A percentile compares a stretch with the other conserved stretches of the same genome.
These are phyloP conservation scores for Aspergillus ostianus DNA, from an alignment of 495 filamentous ascomycete genomes.

Conservation along the genomic window DNA sequence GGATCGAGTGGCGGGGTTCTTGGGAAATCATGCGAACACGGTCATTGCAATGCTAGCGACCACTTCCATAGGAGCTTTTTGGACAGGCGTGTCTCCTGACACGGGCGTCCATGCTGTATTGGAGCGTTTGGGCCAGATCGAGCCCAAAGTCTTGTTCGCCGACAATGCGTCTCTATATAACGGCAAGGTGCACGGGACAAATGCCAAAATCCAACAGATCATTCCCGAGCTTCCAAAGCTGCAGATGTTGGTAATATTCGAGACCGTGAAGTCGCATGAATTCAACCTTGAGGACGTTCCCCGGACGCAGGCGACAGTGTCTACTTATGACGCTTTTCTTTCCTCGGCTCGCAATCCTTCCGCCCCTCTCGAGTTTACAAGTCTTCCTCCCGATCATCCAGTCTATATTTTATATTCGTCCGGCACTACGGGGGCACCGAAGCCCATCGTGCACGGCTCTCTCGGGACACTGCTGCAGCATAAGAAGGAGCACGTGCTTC, in stretches of 20 bases:
- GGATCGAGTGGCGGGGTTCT: slow-evolving; percentile 78
- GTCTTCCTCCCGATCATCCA: slow-evolving; percentile 77
- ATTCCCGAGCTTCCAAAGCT: slow-evolving; percentile 61
- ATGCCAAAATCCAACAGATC: slow-evolving; percentile 70
- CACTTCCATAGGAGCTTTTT: slow-evolving; percentile 78
- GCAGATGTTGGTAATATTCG: slow-evolving; percentile 66
- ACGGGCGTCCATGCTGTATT: slow-evolving; percentile 78
- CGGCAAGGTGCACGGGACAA: slow-evolving; percentile 72
- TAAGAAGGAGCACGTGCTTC: slow-evolving; percentile 88
- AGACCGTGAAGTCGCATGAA: slow-evolving; percentile 51
- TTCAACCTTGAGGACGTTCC: slow-evolving; percentile 49
- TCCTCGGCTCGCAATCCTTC: slow-evolving; percentile 38
- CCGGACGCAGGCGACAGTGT: slow-evolving; percentile 47
- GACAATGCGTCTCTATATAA: slow-evolving; percentile 90
- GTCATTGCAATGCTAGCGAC: slow-evolving; percentile 84
- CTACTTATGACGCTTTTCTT: slow-evolving; percentile 52
- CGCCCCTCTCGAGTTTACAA: slow-evolving; percentile 60
- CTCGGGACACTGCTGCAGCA: slow-evolving; percentile 87
- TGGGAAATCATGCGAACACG: slow-evolving; percentile 82
- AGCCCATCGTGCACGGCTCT: slow-evolving; percentile 88
- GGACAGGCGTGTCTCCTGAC: slow-evolving; percentile 86
- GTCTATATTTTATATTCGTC: slow-evolving; percentile 87
- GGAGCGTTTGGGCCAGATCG: slow-evolving; percentile 78
- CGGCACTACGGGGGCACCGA: slow-evolving; percentile 86
- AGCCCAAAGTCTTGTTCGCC: slow-evolving; percentile 75